Base-by-base conservation (phyloP, 768 basidiomycete genomes). In the Phanerodontia chrysosporium region DNA sequence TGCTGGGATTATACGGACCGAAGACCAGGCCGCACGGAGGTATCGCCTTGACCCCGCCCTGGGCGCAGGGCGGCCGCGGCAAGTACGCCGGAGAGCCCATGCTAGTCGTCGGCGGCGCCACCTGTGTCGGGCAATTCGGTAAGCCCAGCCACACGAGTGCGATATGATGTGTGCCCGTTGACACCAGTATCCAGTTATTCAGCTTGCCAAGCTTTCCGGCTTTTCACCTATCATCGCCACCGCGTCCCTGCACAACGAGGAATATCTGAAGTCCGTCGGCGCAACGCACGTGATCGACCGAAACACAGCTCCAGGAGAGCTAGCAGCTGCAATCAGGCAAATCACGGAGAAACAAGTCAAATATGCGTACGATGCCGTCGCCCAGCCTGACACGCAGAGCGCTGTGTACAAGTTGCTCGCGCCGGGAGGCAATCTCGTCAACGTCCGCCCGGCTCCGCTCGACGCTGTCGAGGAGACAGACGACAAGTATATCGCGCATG, bases 81-180 rank as follows among this genome's bases (percentile, higher is more conserved):
- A 69, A 70, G 55, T 73, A 75, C 59, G 57, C 59, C 3, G 70
- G 66, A 2, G 65, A 66, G 45, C 73, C 76, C 1, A 60, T 76
- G 12, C 42, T 73, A 10, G 56, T 73, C 48, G 58, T 72, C 24
- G 70, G 71, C 35, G 72, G 72, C 27, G 39, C 70, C 1, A 64
- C 66, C 16, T 66, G 65, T 35, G 67, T 73, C 24, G 72, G 72
- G 1, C 69, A 71, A 55, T 67, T 64, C 53, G 68, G 71, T 69
- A 48, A 27, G 71, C 62, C 5, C 22, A 25, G 29, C 6, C 3
- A 24, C 12, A 27, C 61, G 3, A 32, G 49, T 13, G 8, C 14
- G 21, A 18, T 29, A 2, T 24, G 3, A 21, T 21, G 10, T 3
- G 28, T 46, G 24, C 36, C 63, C 14, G 65, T 18, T 60, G 12